Percentiles rank a stretch among this genome's conserved stretches.
Conservation (phyloP, 2,329 filamentous ascomycete species). For the Westerdykella ornata region DNA sequence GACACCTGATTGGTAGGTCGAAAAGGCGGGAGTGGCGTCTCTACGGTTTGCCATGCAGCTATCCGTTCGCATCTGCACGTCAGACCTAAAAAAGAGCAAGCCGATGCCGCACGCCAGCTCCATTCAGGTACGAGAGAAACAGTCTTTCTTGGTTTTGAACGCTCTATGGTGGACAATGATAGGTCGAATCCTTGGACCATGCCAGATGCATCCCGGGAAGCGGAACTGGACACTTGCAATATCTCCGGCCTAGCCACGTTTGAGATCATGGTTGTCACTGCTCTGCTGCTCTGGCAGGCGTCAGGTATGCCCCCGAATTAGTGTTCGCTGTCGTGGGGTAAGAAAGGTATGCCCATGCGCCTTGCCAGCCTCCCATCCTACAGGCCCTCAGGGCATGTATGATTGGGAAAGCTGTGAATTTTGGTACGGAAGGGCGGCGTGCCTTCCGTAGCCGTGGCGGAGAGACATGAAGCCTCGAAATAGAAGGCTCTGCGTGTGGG, state of each 20-base stretch:
- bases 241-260: slow-evolving; percentile 21
- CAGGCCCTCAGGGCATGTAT: no score
- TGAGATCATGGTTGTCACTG: slow-evolving; percentile 10
- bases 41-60: slow-evolving; percentile 22
- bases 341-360: no score
- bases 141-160: slow-evolving; percentile 12
- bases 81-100: slow-evolving; percentile 23
- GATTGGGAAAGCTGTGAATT: no score
- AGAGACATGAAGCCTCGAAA: no score
- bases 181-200: slow-evolving; percentile 7
- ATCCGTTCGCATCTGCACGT: slow-evolving; percentile 25
- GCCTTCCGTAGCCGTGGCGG: no score
- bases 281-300: slow-evolving; percentile 3
- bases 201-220: slow-evolving; percentile 8
- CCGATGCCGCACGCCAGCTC: no score
- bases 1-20: no score
- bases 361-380: no score
- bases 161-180: slow-evolving; percentile 4
- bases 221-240: slow-evolving; percentile 11
- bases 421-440: no score
- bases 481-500: no score
- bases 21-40: neutral
- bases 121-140: slow-evolving; percentile 11
- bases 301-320: no score
- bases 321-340: no score